A percentile compares a stretch with the other conserved stretches of the same genome.
Conservation (phyloP, 2,329 filamentous ascomycete species). For the Aureobasidium lini region DNA sequence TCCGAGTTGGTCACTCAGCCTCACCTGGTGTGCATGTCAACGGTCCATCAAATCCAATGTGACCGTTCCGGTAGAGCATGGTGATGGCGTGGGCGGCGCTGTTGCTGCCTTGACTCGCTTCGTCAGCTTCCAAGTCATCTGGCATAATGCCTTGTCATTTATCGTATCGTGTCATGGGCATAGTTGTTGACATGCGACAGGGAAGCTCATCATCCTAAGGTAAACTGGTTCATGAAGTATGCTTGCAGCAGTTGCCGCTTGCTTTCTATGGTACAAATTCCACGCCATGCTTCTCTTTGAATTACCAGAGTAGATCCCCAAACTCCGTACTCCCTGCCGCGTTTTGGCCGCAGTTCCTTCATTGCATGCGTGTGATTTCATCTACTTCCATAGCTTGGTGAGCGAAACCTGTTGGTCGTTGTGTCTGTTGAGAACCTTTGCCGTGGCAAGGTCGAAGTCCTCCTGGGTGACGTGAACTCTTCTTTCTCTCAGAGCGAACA, state of each 20-base stretch:
- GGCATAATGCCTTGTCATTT: not conserved
- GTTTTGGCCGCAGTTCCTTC: not conserved
- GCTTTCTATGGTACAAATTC: conserved; percentile 10
- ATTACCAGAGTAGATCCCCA: not conserved
- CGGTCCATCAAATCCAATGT: not conserved
- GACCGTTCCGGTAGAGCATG: not conserved
- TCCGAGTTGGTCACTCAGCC: not conserved
- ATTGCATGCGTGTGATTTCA: not conserved
- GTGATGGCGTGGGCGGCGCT: no score
- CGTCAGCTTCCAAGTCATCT: no score
- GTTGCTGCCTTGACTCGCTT: no score
- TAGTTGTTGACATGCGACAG: not conserved
- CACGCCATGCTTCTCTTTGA: conserved; percentile 4
- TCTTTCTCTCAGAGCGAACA: conserved; percentile 93
- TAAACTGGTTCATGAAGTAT: not conserved
- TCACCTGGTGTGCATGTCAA: not conserved
- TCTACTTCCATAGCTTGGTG: conserved; percentile 75
- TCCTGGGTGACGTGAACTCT: conserved; percentile 98
- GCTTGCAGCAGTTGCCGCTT: not conserved
- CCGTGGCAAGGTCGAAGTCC: conserved; percentile 95
- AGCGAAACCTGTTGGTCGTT: conserved; percentile 95
- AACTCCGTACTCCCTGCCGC: conserved; percentile 8
- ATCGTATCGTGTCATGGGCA: not conserved
- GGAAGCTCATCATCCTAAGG: not conserved
- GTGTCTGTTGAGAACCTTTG: conserved; percentile 99